phyloP scores from a whole-genome alignment of 306 rosid species.

The Fragaria ananassa region DNA sequence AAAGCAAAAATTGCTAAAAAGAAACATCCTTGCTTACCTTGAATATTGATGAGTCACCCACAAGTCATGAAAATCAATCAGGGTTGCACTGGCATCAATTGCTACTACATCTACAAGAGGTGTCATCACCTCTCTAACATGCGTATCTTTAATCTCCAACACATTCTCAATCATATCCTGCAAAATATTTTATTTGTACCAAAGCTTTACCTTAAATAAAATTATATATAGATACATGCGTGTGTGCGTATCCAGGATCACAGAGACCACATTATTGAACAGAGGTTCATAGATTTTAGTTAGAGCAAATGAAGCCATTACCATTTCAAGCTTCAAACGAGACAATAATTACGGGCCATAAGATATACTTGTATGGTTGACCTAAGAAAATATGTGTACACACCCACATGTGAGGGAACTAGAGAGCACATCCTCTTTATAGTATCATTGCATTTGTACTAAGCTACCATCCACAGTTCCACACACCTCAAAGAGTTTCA shows the following conservation, averaged over 20 bases:
- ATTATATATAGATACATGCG: neutral
- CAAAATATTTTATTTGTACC: slow-evolving; percentile 18
- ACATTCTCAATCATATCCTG: slow-evolving; percentile 99
- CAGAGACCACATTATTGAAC: neutral
- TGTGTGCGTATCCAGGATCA: neutral
- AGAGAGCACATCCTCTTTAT: neutral
- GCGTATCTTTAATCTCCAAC: slow-evolving; percentile 93
- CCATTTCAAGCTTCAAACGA: neutral
- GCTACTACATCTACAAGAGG: slow-evolving; percentile 99
- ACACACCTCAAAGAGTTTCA: neutral
- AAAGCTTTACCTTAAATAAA: neutral
- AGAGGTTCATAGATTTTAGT: neutral
- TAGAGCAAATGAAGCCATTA: neutral
- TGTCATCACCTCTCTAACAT: slow-evolving; percentile 99
- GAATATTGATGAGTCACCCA: slow-evolving; percentile 99
- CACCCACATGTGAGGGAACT: neutral
- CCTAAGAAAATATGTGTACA: neutral
- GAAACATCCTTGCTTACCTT: slow-evolving; percentile 45
- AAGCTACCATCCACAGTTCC: neutral
- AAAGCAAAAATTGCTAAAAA: neutral
- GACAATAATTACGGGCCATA: neutral
- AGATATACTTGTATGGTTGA: neutral
- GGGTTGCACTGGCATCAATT: slow-evolving; percentile 79
- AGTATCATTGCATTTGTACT: neutral
- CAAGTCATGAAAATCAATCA: slow-evolving; percentile 78